phyloP scores from a whole-genome alignment of 192 early-diverging fungal genomes.

The Powellomyces hirtus region DNA sequence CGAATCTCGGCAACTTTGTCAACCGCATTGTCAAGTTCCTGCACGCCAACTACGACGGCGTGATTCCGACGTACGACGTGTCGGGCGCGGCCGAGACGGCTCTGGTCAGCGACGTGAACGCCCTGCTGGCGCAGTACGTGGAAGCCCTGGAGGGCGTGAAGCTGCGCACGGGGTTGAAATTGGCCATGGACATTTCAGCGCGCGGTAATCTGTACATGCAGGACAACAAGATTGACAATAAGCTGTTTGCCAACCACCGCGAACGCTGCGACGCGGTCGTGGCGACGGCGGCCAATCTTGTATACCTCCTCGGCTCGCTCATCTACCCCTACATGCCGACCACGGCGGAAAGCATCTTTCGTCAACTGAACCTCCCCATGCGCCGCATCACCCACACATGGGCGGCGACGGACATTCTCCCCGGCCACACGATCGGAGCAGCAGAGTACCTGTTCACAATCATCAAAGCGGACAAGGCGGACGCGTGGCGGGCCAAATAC shows the following conservation, averaged over 20 bases:
- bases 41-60: constrained; percentile 83
- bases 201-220: constrained; percentile 95
- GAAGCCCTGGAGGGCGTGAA: constrained; percentile 80
- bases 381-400: constrained; percentile 78
- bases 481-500: constrained; percentile 77
- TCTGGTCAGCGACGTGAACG: constrained; percentile 83
- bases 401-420: constrained; percentile 63
- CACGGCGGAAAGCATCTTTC: constrained; percentile 72
- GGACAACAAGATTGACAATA: constrained; percentile 88
- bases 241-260: constrained; percentile 74
- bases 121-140: constrained; percentile 70
- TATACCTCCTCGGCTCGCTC: constrained; percentile 84
- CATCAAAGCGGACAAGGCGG: constrained; percentile 83
- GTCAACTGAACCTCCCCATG: constrained; percentile 80
- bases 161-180: constrained; percentile 73
- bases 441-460: constrained; percentile 88
- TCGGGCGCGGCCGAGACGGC: constrained; percentile 60
- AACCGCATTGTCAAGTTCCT: constrained; percentile 96
- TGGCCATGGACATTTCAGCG: constrained; percentile 92
- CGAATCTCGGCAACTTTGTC: constrained; percentile 96
- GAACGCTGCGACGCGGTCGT: constrained; percentile 86
- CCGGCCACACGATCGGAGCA: constrained; percentile 80
- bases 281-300: constrained; percentile 76
- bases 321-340: constrained; percentile 92
- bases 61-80: constrained; percentile 63